Percentiles rank a stretch among this genome's conserved stretches.
Conservation (phyloP, 805 yeast genomes). For the Myxozyma geophila region DNA sequence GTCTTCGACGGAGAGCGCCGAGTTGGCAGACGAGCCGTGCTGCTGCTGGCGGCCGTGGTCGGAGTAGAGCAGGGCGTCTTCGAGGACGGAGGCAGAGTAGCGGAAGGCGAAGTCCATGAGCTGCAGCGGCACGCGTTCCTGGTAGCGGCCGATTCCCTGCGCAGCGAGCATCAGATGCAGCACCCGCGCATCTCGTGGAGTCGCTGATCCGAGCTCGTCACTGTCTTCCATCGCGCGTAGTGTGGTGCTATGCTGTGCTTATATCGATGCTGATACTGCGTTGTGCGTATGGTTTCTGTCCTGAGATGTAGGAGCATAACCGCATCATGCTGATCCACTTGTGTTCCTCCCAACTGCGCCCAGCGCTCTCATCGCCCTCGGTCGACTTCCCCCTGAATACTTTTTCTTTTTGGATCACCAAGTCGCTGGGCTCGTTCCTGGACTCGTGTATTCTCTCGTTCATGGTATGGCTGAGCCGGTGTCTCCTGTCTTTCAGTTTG, state of each 20-base stretch:
- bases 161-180: constrained; percentile 90
- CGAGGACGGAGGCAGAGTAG: constrained; percentile 82
- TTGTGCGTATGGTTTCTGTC: background rate
- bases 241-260: background rate
- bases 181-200: constrained; percentile 88
- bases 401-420: background rate
- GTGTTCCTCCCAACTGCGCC: constrained; percentile 11
- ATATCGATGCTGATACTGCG: too few species aligned
- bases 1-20: constrained; percentile 78
- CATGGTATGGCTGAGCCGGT: constrained; percentile 26
- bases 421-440: background rate
- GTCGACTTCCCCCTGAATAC: background rate
- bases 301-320: constrained; percentile 8
- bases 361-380: background rate
- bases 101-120: constrained; percentile 93
- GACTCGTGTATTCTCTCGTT: background rate
- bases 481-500: constrained; percentile 33
- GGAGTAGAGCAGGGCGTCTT: constrained; percentile 85
- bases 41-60: constrained; percentile 62
- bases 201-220: constrained; percentile 33
- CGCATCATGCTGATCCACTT: background rate
- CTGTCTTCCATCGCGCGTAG: constrained; percentile 11
- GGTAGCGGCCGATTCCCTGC: constrained; percentile 87
- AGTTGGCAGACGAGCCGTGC: constrained; percentile 20
- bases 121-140: constrained; percentile 94